Evolutionary conservation across 2,329 filamentous ascomycete genomes (phyloP).

Genomic region (Shiraia sp.): DNA sequence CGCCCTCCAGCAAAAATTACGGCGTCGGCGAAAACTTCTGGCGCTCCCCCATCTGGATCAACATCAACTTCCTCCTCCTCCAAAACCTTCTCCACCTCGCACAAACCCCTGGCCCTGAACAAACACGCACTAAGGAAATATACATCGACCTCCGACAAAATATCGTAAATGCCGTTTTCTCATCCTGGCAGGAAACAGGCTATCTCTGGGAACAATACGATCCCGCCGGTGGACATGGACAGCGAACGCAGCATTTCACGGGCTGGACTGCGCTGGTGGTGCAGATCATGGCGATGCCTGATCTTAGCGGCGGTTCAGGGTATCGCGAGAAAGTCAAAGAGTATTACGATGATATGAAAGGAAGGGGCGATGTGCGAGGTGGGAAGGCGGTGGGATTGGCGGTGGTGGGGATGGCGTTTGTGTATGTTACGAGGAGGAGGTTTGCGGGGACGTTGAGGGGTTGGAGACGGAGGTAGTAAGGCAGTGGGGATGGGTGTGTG

Average conservation of each 20-base stretch:
- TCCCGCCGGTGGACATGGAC: slow-evolving; percentile 82
- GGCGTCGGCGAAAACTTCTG: slow-evolving; percentile 94
- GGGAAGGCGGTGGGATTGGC: slow-evolving; percentile 18
- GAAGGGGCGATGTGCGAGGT: slow-evolving; percentile 19
- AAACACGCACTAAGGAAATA: slow-evolving; percentile 69
- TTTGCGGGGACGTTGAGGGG: slow-evolving; percentile 31
- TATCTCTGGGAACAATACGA: slow-evolving; percentile 98
- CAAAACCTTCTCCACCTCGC: slow-evolving; percentile 63
- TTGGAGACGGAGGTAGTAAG: slow-evolving; percentile 14
- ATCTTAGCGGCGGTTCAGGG: slow-evolving; percentile 50
- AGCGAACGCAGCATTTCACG: slow-evolving; percentile 92
- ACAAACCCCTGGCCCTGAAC: slow-evolving; percentile 59
- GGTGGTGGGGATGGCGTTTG: slow-evolving; percentile 18
- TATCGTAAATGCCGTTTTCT: slow-evolving; percentile 82
- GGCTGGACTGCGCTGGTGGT: slow-evolving; percentile 95
- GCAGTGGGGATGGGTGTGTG: neutral
- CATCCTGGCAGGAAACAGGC: slow-evolving; percentile 84
- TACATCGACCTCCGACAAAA: slow-evolving; percentile 79
- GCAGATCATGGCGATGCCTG: slow-evolving; percentile 92
- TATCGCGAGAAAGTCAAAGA: slow-evolving; percentile 21
- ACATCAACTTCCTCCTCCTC: slow-evolving; percentile 89
- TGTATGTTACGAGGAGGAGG: slow-evolving; percentile 26
- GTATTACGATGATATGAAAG: slow-evolving; percentile 26
- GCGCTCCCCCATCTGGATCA: slow-evolving; percentile 92
- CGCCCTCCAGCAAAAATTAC: slow-evolving; percentile 76